Percentiles rank a stretch among this genome's conserved stretches.
Conservation (phyloP, 2,329 filamentous ascomycete genomes). For the Paraphaeosphaeria sporulosa region DNA sequence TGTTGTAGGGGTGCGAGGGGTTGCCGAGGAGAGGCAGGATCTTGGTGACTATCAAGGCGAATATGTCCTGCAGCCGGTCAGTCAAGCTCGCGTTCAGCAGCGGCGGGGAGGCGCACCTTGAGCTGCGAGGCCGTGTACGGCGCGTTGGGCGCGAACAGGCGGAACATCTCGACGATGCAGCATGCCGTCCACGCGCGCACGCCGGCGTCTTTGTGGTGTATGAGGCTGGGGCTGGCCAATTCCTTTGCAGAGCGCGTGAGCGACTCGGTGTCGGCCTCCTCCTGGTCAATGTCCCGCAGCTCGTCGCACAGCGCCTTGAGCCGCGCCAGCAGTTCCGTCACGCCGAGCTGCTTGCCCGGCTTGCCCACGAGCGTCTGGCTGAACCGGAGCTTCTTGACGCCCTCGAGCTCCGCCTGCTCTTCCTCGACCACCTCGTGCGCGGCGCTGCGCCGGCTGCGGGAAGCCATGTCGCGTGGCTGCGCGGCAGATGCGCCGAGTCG, state of each 20-base stretch:
- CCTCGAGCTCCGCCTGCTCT: slow-evolving; percentile 34
- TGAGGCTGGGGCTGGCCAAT: slow-evolving; percentile 79
- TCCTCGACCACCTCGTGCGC: slow-evolving; percentile 37
- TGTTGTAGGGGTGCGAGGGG: slow-evolving; percentile 87
- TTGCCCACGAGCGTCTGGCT: slow-evolving; percentile 89
- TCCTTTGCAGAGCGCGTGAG: slow-evolving; percentile 84
- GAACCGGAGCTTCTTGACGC: slow-evolving; percentile 68
- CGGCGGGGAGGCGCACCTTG: slow-evolving; percentile 68
- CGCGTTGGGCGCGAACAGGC: slow-evolving; percentile 91
- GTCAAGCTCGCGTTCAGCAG: not conserved
- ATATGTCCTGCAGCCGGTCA: slow-evolving; percentile 76
- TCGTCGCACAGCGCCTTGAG: slow-evolving; percentile 84
- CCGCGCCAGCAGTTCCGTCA: slow-evolving; percentile 80
- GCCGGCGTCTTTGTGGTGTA: slow-evolving; percentile 91
- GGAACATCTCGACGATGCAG: slow-evolving; percentile 91
- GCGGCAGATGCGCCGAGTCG: slow-evolving; percentile 19
- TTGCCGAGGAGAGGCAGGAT: slow-evolving; percentile 87
- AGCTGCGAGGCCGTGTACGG: slow-evolving; percentile 90
- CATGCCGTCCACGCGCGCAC: slow-evolving; percentile 88
- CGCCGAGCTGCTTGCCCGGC: slow-evolving; percentile 86
- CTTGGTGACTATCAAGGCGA: slow-evolving; percentile 83
- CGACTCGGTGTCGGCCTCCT: slow-evolving; percentile 83
- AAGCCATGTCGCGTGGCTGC: slow-evolving; percentile 47
- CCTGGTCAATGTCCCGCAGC: slow-evolving; percentile 85
- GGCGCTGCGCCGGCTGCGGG: slow-evolving; percentile 50